Evolutionary conservation across 2,329 filamentous ascomycete genomes (phyloP), one percentile per base, ranked within the genome.

Genomic region (Cercospora berteroae): DNA sequence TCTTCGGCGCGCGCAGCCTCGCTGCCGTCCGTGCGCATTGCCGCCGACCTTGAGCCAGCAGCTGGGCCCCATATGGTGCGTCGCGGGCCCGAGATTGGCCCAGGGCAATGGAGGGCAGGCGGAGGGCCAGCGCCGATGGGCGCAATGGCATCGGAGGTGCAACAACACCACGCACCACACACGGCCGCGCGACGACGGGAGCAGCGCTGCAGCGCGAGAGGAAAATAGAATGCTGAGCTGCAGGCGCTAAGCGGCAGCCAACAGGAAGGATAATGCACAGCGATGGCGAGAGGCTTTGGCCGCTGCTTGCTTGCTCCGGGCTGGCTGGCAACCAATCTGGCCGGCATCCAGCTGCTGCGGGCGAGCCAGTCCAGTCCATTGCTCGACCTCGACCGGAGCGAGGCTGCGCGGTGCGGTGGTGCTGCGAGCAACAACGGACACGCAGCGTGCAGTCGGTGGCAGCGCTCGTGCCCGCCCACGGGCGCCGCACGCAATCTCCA

Each of bases 31-130:
- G 68, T 62, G 64, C 52, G 48, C 67, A 60, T 67, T 67, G 66
- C 59, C 68, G 63, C 65, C 65, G 66, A 65, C 65, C 60, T 67
- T 63, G 65, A 66, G 63, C 63, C 68, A 70, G 58, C 63, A 56
- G 31, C 52, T 36, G 60, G 42, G 44, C n/a, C 33, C 60, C 60
- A 52, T 63, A 20, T 52, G 39, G 52, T 58, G 48, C 58, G 60
- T 42, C 59, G 66, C 69, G 64, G 64, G 29, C 50, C 69, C 69
- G 69, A 69, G 67, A 69, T 66, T 71, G 69, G 65, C 67, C 69
- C 69, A 69, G 65, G 52, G 52, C 52, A 50, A n/a, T n/a, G n/a
- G 44, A 16, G 6, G 44, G 25, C 25, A n/a, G 36, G 36, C 36
- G 36, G 36, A 42, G 36, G 36, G 16, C n/a, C n/a, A 42, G 36